Evolutionary conservation across 306 rosid species (phyloP).

Genomic region (Clitoria ternatea): DNA sequence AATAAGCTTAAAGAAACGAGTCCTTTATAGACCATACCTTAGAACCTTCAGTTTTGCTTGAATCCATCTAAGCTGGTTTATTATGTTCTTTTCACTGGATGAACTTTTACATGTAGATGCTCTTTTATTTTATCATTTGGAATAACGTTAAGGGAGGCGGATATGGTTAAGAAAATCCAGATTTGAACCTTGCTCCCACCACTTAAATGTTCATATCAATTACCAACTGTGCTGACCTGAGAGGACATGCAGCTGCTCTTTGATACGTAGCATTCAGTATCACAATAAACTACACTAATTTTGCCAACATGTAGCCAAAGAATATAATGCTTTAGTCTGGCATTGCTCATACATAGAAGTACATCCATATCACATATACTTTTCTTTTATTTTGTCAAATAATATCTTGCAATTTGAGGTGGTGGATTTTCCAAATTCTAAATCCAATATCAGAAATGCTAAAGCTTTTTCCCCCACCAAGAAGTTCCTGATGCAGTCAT

Average conservation of each 20-base stretch:
- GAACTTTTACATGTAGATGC: background rate
- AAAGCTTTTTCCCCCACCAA: slow-evolving; percentile 26
- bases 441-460: background rate
- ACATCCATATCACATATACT: background rate
- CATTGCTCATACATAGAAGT: background rate
- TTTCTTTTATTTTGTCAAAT: background rate
- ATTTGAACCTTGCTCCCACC: too few relatives aligned
- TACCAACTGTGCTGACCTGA: too few relatives aligned
- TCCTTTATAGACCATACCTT: background rate
- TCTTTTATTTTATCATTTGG: background rate
- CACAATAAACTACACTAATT: background rate
- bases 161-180: too few relatives aligned
- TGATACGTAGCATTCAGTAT: background rate
- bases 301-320: background rate
- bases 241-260: too few relatives aligned
- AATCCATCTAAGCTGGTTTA: background rate
- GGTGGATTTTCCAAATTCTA: slow-evolving; percentile 25
- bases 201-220: too few relatives aligned
- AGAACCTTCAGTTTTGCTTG: background rate
- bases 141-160: too few relatives aligned
- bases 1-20: too few relatives aligned
- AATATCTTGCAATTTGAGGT: slow-evolving; percentile 42
- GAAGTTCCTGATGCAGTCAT: slow-evolving; percentile 53
- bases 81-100: background rate
- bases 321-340: slow-evolving; percentile 14